Conservation (phyloP, 2,329 filamentous ascomycete species). For the Venturia aucupariae region DNA sequence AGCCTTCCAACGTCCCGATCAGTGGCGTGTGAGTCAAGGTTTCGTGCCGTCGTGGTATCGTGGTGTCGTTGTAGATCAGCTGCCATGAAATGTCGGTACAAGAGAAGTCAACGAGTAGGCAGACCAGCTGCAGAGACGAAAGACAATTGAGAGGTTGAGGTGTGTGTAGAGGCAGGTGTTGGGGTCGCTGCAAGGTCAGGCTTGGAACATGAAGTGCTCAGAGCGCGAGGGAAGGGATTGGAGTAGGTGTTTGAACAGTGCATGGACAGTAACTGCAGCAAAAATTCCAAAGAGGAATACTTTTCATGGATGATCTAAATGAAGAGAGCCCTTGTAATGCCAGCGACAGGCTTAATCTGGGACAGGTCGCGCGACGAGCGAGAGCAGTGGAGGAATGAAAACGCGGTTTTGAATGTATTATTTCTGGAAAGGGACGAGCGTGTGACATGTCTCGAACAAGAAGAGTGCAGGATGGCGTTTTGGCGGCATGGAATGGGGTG, state of each 20-base stretch:
- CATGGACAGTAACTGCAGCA: constrained; percentile 1
- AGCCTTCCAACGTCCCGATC: background rate
- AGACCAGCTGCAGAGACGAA: constrained; percentile 8
- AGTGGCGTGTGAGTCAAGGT: background rate
- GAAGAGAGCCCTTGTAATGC: background rate
- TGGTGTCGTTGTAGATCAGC: background rate
- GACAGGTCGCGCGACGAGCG: background rate
- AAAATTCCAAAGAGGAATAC: constrained; percentile 5
- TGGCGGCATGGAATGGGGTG: constrained; percentile 8
- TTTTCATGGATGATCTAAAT: constrained; percentile 9
- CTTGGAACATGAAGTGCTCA: constrained; percentile 5
- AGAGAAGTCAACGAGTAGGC: background rate
- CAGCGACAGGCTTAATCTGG: constrained; percentile 1
- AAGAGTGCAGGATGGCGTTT: constrained; percentile 3
- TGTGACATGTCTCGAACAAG: constrained; percentile 10
- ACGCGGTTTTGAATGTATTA: constrained; percentile 7
- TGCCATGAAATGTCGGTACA: background rate
- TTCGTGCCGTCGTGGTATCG: background rate
- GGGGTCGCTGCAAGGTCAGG: background rate
- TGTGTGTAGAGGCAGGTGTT: background rate
- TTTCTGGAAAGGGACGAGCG: background rate
- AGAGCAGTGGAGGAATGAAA: constrained; percentile 2
- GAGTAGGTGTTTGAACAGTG: background rate
- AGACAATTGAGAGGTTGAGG: background rate
- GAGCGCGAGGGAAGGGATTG: constrained; percentile 7